Evolutionary conservation across 805 yeast genomes (phyloP), one percentile per base, ranked within the genome.

Genomic region (Barnettozyma pratensis): DNA sequence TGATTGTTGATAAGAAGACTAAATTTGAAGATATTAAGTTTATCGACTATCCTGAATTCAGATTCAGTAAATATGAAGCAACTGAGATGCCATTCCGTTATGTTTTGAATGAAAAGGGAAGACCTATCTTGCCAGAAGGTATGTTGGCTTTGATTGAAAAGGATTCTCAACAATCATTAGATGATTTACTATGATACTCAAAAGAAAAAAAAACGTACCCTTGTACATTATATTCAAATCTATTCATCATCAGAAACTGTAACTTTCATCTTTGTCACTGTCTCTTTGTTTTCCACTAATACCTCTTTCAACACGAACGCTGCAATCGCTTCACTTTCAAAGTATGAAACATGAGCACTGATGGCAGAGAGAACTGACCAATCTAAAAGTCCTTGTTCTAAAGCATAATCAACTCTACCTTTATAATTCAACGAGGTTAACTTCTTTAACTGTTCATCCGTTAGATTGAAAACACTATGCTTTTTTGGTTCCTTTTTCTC

Each of bases 41-140:
- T 64, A 80, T 92, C 45, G 98, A 94, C 65, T 90, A 87, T 63
- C 99, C 99, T 4, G 98, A 92, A 67, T 85, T 92, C 57, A 80
- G 89, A 63, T 92, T 87, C 71, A 84, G 74, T 67, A 85, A 84
- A 64, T 80, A 87, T 61, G 99, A 94, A 67, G 87, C 96, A 4
- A 90, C 97, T 0, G 97, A 92, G 63, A 92, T 92, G 99, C 99
- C 99, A 3, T 92, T 92, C 71, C 76, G 99, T 62, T 92, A 92
- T 60, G 85, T 92, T 14, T 68, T 83, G 50, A 87, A 86, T 57
- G 64, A 60, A 0, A 57, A 75, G 1, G 80, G 79, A 4, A 75
- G 78, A 52, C 98, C 99, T 1, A 86, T 94, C 9, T 72, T 92
- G 61, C 99, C 99, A 1, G 77, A 78, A 48, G 98, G 98, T 0